Evolutionary conservation across 1,139 yeast species (phyloP), one percentile per base, ranked within the genome.

Genomic region (Protomyces inouyei): DNA sequence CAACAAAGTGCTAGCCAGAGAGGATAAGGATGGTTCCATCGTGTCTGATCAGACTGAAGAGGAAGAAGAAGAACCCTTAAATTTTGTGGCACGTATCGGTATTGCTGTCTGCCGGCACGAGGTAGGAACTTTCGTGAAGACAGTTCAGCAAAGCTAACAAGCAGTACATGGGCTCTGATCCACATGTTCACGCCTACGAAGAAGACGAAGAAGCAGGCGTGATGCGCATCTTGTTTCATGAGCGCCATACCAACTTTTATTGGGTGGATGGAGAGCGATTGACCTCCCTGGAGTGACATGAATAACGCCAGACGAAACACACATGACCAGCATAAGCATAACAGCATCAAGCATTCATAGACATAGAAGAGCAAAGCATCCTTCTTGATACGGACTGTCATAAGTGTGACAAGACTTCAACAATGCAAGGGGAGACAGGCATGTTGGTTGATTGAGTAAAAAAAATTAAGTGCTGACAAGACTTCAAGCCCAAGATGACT

Each of bases 211-310:
- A 43, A 16, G 48, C 48, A n/a, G 48, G 48, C 25, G 48, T 43
- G 23, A 43, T 43, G 48, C 48, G 48, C n/a, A 43, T 43, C 9
- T 18, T 43, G 23, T 43, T 43, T 16, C 48, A 43, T 21, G 48
- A 43, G 16, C 48, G 48, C 10, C 48, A 43, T 21, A 43, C 48
- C 23, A 18, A 18, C 23, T 43, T 43, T 43, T 43, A 43, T 21
- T 43, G 48, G 48, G 48, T 43, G 25, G 48, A 43, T 43, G 48
- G 48, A 18, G 48, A 43, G 12, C 48, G 48, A 6, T 10, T 43
- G 25, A 43, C 48, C 4, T 43, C 48, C 23, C 28, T 43, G 14
- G 54, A 28, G 77, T n/a, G 3, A 55, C 2, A 5, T 6, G 8
- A 28, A 28, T 6, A 4, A 28, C 32, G 32, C 32, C 8, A 28